These are phyloP conservation scores for Boletus vermiculosoides DNA, from an alignment of 768 basidiomycete species.

Conservation along the genomic window DNA sequence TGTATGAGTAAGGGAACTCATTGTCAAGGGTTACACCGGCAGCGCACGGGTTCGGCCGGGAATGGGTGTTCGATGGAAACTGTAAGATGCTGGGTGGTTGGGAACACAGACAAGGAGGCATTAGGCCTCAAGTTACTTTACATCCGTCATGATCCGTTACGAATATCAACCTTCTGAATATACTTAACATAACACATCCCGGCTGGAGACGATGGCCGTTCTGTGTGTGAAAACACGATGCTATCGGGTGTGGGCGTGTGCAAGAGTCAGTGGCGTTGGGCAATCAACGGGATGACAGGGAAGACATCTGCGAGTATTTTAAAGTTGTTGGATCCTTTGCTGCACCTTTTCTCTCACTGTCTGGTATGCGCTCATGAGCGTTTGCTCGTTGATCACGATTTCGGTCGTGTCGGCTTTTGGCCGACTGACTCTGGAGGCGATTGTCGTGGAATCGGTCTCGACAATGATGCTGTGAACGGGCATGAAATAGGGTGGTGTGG, in stretches of 20 bases:
- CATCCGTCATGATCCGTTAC: conserved; percentile 2
- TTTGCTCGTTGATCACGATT: conserved; percentile 98
- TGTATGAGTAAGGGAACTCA: conserved; percentile 15
- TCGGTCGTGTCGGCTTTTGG: conserved; percentile 92
- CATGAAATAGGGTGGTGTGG: conserved; percentile 6
- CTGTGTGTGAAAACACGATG: background rate
- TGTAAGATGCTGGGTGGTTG: conserved; percentile 7
- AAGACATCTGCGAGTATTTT: conserved; percentile 26
- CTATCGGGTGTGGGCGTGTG: background rate
- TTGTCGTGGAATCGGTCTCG: conserved; percentile 94
- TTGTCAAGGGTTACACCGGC: background rate
- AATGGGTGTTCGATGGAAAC: conserved; percentile 5
- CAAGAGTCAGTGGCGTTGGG: background rate
- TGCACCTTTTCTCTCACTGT: conserved; percentile 84
- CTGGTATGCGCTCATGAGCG: conserved; percentile 89
- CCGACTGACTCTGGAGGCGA: conserved; percentile 89
- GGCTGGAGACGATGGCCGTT: background rate
- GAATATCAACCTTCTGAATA: background rate
- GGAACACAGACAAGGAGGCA: background rate
- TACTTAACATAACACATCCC: background rate
- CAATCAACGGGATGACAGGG: conserved; percentile 9
- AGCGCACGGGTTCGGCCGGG: background rate
- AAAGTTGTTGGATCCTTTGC: conserved; percentile 78
- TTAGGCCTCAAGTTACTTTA: conserved; percentile 5
- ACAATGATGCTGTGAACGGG: conserved; percentile 74